phyloP scores from a whole-genome alignment of 2,329 filamentous ascomycete genomes.

The Penicillium sp. region DNA sequence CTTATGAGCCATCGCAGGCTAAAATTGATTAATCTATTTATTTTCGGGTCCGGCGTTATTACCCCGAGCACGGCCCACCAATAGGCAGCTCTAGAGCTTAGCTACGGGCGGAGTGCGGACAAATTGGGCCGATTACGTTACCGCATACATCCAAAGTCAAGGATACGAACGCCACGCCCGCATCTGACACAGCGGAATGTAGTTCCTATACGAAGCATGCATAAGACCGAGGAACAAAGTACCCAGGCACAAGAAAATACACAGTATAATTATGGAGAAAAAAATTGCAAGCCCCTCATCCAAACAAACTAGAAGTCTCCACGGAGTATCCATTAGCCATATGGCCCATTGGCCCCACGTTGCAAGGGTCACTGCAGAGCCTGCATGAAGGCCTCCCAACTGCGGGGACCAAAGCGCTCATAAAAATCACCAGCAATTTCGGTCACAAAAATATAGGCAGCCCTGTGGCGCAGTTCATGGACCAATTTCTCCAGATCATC shows the following conservation, averaged over 20 bases:
- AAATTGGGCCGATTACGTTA: neutral
- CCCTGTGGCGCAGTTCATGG: neutral
- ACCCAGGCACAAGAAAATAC: neutral
- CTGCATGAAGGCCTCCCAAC: neutral
- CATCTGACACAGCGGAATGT: neutral
- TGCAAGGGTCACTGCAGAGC: neutral
- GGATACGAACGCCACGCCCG: neutral
- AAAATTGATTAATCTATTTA: neutral
- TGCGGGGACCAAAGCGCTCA: conserved; percentile 1
- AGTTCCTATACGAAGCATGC: neutral
- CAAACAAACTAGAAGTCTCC: neutral
- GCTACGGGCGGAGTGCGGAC: neutral
- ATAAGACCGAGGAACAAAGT: neutral
- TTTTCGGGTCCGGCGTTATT: no score
- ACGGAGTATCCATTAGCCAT: neutral
- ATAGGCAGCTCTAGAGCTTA: neutral
- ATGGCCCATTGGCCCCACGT: neutral
- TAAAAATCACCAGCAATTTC: conserved; percentile 2
- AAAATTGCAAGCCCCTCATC: neutral
- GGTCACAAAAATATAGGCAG: conserved; percentile 1
- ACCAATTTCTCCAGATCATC: neutral
- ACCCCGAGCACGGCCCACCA: neutral
- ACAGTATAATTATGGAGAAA: neutral
- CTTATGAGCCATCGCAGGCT: neutral
- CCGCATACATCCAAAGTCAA: neutral